A percentile compares a stretch with the other conserved stretches of the same genome.
Evolutionary conservation across 371 early-diverging fungal species (phyloP).

Genomic region (Mortierella sp.): DNA sequence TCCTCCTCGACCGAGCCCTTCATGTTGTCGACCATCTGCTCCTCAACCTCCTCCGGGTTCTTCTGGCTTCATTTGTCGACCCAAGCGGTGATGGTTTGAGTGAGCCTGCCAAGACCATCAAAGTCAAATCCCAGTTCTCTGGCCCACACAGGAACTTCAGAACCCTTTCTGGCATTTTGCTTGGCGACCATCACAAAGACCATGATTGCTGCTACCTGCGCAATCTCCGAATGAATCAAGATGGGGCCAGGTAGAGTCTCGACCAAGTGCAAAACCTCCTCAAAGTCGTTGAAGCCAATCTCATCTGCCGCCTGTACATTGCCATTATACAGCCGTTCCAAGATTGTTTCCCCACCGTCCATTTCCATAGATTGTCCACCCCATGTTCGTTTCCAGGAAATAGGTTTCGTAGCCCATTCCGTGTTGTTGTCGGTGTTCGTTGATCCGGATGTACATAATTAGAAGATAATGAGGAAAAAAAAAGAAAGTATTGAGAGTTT

Average conservation of each 20-base stretch:
- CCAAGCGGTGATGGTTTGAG: constrained; percentile 41
- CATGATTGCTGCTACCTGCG: constrained; percentile 47
- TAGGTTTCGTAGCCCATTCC: no score
- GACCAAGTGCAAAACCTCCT: constrained; percentile 42
- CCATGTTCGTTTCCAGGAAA: no score
- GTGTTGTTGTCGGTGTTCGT: no score
- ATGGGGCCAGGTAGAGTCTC: constrained; percentile 46
- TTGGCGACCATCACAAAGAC: constrained; percentile 51
- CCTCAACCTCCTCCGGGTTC: background rate
- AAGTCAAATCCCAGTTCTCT: constrained; percentile 48
- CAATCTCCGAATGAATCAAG: constrained; percentile 50
- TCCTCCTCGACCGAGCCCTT: background rate
- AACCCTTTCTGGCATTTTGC: constrained; percentile 33
- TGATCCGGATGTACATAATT: no score
- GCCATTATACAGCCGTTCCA: no score
- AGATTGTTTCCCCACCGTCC: background rate
- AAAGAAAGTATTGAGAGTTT: constrained; percentile 4
- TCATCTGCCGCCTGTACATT: constrained; percentile 37
- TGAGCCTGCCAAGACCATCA: constrained; percentile 43
- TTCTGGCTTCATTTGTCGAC: constrained; percentile 30
- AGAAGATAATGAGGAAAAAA: constrained; percentile 1
- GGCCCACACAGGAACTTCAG: constrained; percentile 45
- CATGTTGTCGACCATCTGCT: background rate
- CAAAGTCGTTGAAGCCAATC: constrained; percentile 41
- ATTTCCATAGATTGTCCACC: background rate